A percentile compares a stretch with the other conserved stretches of the same genome.
phyloP scores from a whole-genome alignment of 78 protist species.

The slime mould (Dictyostelium discoideum) region dicty_2.7 NC_007089.4:2037501-2038000 shows the following conservation, averaged over 20 bases:
- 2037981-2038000: conserved; percentile 33
- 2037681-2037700: background rate
- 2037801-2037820: background rate
- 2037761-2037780: conserved; percentile 14
- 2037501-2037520: background rate
- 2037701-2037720: conserved; percentile 16
- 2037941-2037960: background rate
- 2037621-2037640: background rate
- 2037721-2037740: conserved; percentile 2
- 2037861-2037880: background rate
- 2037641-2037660: background rate
- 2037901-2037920: background rate
- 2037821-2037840: background rate
- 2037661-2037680: background rate
- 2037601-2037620: background rate
- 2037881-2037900: background rate
- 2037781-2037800: conserved; percentile 14
- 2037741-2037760: conserved; percentile 26
- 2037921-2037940: background rate
- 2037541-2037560: background rate
- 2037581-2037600: background rate
- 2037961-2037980: background rate
- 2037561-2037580: too few species aligned
- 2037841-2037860: background rate
- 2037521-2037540: background rate